phyloP scores from a whole-genome alignment of 306 rosid species.

The Aeschynomene evenia region DNA sequence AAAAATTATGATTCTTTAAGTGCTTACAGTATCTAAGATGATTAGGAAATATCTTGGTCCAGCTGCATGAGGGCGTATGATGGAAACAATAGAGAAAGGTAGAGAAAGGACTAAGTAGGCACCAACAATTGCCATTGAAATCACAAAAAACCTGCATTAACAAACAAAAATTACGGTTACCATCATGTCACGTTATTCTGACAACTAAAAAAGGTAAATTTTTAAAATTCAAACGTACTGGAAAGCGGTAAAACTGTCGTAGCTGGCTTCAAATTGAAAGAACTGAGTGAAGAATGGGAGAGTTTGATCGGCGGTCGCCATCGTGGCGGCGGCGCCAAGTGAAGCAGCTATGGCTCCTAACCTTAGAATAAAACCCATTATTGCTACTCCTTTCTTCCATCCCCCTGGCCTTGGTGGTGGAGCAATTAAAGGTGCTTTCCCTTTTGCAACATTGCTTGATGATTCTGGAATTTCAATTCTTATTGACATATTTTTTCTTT shows the following conservation, averaged over 20 bases:
- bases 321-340: constrained; percentile 64
- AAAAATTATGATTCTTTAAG: neutral
- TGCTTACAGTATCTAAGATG: constrained; percentile 64
- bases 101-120: constrained; percentile 77
- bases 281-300: constrained; percentile 95
- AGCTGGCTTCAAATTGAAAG: constrained; percentile 88
- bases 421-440: constrained; percentile 34
- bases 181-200: too few relatives aligned
- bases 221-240: constrained; percentile 49
- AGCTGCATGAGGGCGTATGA: constrained; percentile 67
- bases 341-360: constrained; percentile 63
- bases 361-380: constrained; percentile 69
- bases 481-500: constrained; percentile 49
- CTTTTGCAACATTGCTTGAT: constrained; percentile 43
- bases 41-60: constrained; percentile 61
- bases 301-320: constrained; percentile 75
- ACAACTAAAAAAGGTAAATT: neutral
- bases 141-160: constrained; percentile 71
- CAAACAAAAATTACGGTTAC: too few relatives aligned
- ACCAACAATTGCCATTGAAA: constrained; percentile 60
- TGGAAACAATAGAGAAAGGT: constrained; percentile 69
- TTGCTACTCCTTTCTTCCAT: constrained; percentile 57
- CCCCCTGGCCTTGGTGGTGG: constrained; percentile 41
- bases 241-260: constrained; percentile 68
- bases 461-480: constrained; percentile 55